Evolutionary conservation across 2,329 filamentous ascomycete genomes (phyloP).

Genomic region (Berkeleyomyces basicola): DNA sequence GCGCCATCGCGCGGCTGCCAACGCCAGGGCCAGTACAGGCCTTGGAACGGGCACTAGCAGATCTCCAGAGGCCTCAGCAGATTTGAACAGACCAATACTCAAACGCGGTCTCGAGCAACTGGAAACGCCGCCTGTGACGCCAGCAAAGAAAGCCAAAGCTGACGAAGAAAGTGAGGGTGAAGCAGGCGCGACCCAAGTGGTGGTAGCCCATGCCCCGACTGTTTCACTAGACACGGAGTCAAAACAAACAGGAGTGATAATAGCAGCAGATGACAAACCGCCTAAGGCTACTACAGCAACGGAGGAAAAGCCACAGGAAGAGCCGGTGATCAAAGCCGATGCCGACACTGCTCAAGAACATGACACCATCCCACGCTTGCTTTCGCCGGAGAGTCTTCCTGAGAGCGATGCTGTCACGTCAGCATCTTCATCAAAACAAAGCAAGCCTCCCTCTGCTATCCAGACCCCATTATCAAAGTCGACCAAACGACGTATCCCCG

Average conservation of each 20-base stretch:
- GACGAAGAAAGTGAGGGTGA: constrained; percentile 8
- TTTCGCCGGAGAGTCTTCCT: background rate
- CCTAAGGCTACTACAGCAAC: background rate
- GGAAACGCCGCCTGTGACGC: constrained; percentile 5
- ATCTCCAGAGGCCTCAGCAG: background rate
- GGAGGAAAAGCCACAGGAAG: background rate
- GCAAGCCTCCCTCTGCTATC: background rate
- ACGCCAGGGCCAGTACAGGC: background rate
- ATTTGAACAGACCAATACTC: constrained; percentile 6
- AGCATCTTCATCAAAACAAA: background rate
- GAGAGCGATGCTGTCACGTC: background rate
- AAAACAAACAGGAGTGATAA: background rate
- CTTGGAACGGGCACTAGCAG: background rate
- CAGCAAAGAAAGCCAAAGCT: constrained; percentile 8
- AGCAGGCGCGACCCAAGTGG: background rate
- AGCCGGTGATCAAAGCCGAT: background rate
- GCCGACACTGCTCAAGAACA: background rate
- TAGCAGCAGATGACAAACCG: background rate
- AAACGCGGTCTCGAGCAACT: constrained; percentile 3
- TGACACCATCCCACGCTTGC: background rate
- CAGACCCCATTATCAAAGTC: constrained; percentile 13
- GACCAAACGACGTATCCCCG: constrained; percentile 36
- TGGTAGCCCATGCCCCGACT: background rate
- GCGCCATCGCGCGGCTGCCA: background rate
- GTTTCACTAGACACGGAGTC: background rate